Conservation (phyloP, 2,329 filamentous ascomycete genomes). For the Microsporum canis region DNA sequence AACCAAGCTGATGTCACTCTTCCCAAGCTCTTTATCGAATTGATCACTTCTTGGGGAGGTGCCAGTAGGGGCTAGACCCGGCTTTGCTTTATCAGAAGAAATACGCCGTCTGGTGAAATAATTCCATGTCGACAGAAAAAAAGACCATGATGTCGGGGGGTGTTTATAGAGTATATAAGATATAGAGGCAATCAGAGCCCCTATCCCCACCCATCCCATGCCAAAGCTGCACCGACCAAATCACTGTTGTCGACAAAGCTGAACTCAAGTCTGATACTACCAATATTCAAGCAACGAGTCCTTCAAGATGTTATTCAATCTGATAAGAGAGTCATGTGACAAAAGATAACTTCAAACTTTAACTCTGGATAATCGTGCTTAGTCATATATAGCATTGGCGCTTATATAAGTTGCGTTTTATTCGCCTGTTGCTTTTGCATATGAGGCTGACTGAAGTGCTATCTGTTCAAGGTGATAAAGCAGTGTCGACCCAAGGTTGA, state of each 20-base stretch:
- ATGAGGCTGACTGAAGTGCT: no score
- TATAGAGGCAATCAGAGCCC: constrained; percentile 29
- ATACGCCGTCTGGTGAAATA: neutral
- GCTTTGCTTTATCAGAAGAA: neutral
- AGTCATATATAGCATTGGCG: no score
- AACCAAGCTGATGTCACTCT: neutral
- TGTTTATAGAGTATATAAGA: constrained; percentile 32
- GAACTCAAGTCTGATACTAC: neutral
- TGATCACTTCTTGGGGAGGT: neutral
- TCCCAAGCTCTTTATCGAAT: neutral
- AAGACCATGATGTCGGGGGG: constrained; percentile 26
- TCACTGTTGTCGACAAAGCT: neutral
- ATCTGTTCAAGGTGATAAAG: no score
- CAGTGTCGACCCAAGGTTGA: no score
- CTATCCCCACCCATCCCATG: constrained; percentile 36
- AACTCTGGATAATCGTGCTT: no score
- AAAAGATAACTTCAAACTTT: neutral
- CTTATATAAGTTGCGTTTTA: no score
- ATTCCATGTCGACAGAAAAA: constrained; percentile 6
- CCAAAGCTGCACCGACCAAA: neutral
- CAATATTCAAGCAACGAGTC: neutral
- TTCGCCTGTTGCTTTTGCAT: no score
- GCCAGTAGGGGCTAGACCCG: neutral
- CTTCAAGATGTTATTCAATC: neutral
- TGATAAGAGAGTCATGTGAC: neutral